Base-by-base conservation (phyloP, 371 early-diverging fungal genomes). In the Mucor piriformis region DNA sequence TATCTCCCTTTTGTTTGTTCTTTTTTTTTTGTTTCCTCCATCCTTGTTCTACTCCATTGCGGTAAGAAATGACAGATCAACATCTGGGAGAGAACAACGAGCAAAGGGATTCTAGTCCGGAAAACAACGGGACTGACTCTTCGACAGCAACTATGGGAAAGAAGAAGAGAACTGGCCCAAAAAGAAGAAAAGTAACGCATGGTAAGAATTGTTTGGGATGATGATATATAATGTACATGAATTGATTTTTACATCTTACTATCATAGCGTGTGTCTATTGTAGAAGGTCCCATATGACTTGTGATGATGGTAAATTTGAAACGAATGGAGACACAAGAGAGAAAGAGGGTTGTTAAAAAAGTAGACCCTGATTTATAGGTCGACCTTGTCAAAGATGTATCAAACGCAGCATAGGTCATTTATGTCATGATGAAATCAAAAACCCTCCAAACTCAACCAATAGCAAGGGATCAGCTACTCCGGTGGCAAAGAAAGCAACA, bases 331-430 rank as follows among this genome's bases (percentile, higher is more conserved):
- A 24, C 34, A 7, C 0, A 27, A 21, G 5, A 34, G 6, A 15
- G 38, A 54, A 18, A 35, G 6, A 40, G 18, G 32, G n/a, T n/a
- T 23, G 2, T 42, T 7, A 40, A 29, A 42, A 12, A n/a, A n/a
- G n/a, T n/a, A n/a, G n/a, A 25, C 25, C 16, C 21, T 10, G n/a
- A 21, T 20, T 13, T 16, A 20, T 42, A 87, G 89, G 88, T 35
- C 87, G 96, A 18, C 96, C 96, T 18, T 96, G 96, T 73, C 91
- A 92, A 66, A 88, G 97, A 24, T 96, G 97, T 73, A 92, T 96
- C 48, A 93, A 93, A 72, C 85, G 95, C 38, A 90, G 88, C 65
- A 96, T 96, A 61, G 92, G 92, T 10, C 92, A 94, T 65, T 70
- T 95, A 56, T 96, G 97, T 73, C 91, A 90, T 43, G 94, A 96